phyloP scores from a whole-genome alignment of 129 eudicot species.

The Pittosporum tobira region DNA sequence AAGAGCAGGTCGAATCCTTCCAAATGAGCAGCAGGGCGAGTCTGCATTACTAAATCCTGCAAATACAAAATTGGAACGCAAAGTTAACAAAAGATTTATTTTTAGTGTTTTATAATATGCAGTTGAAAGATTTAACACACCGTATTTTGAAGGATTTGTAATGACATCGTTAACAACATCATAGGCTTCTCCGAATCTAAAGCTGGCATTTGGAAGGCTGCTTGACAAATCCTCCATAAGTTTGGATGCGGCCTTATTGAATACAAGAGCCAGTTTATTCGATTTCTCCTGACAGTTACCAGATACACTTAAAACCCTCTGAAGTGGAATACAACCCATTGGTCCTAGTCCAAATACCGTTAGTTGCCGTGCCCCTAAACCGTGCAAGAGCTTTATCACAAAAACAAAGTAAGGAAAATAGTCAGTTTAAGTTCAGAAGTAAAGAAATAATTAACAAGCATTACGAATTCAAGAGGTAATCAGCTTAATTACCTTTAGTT shows the following conservation, averaged over 20 bases:
- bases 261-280: slow-evolving; percentile 56
- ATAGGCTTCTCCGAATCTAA: slow-evolving; percentile 81
- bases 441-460: background rate
- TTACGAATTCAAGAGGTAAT: background rate
- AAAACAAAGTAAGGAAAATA: background rate
- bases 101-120: no score
- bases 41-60: slow-evolving; percentile 81
- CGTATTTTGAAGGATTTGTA: slow-evolving; percentile 55
- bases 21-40: slow-evolving; percentile 93
- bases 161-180: slow-evolving; percentile 85
- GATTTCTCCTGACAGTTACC: slow-evolving; percentile 81
- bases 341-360: slow-evolving; percentile 96
- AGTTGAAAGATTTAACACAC: slow-evolving; percentile 29
- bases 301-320: slow-evolving; percentile 68
- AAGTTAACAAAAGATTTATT: no score
- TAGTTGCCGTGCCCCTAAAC: slow-evolving; percentile 70
- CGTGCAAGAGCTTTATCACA: slow-evolving; percentile 45
- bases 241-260: slow-evolving; percentile 46
- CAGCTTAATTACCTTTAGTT: slow-evolving; percentile 60
- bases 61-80: background rate
- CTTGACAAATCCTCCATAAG: slow-evolving; percentile 44
- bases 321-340: slow-evolving; percentile 97
- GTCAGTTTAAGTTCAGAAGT: no score
- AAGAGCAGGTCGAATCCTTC: slow-evolving; percentile 82
- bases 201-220: slow-evolving; percentile 66